A percentile compares a stretch with the other conserved stretches of the same genome.
phyloP scores from a whole-genome alignment of 2,329 filamentous ascomycete species.

The Ascochyta koolunga region DNA sequence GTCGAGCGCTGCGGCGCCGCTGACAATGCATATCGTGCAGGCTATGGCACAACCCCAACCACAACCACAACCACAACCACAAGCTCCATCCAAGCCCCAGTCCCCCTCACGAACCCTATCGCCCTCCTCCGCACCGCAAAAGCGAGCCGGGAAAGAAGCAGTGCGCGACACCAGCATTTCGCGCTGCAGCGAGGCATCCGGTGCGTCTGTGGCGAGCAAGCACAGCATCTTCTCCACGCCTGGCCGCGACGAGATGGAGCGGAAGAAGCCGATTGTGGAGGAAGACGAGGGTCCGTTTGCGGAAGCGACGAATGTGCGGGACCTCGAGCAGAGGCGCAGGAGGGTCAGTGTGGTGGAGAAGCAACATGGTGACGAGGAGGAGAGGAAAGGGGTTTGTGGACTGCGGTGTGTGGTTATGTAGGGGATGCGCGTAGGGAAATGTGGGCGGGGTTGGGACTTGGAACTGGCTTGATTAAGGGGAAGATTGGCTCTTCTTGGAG shows the following conservation, averaged over 20 bases:
- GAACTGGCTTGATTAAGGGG: not conserved
- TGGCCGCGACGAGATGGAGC: slow-evolving; percentile 39
- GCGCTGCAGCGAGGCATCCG: slow-evolving; percentile 6
- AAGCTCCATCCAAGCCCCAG: not conserved
- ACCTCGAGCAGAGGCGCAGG: slow-evolving; percentile 24
- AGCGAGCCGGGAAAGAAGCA: not conserved
- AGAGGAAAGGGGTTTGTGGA: slow-evolving; percentile 6
- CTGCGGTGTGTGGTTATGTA: slow-evolving; percentile 27
- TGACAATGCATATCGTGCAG: slow-evolving; percentile 5
- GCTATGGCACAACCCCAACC: slow-evolving; percentile 3
- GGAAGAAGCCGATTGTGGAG: slow-evolving; percentile 33
- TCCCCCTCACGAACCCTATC: not conserved
- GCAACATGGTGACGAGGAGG: not conserved
- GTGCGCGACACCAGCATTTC: not conserved
- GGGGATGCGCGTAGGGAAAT: not conserved
- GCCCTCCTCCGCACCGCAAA: not conserved
- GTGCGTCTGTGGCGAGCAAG: slow-evolving; percentile 6
- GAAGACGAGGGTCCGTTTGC: slow-evolving; percentile 35
- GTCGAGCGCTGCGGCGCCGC: not conserved
- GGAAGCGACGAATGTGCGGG: slow-evolving; percentile 19
- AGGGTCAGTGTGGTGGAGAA: slow-evolving; percentile 16
- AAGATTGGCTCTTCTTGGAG: not conserved
- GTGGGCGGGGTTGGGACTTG: not conserved
- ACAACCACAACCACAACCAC: no score
- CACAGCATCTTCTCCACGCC: slow-evolving; percentile 33